Conservation (phyloP, 2,329 filamentous ascomycete species). For the Scedosporium apiospermum region DNA sequence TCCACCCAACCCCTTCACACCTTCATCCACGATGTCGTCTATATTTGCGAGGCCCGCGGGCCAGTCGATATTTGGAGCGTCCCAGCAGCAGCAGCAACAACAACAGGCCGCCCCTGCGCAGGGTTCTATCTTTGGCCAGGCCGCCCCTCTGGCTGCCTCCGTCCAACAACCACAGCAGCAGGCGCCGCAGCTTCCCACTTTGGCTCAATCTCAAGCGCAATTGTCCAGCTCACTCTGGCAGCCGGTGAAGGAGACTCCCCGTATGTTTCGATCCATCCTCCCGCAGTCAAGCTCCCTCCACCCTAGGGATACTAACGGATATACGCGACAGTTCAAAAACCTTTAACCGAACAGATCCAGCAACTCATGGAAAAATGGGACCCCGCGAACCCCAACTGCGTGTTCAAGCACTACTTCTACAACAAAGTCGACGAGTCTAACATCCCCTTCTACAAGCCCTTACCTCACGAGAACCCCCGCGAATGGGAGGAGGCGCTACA, state of each 20-base stretch:
- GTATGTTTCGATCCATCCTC: conserved; percentile 22
- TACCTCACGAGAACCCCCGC: conserved; percentile 59
- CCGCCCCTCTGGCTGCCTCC: conserved; percentile 13
- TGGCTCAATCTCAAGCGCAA: conserved; percentile 36
- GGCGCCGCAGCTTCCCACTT: conserved; percentile 29
- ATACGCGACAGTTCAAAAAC: conserved; percentile 46
- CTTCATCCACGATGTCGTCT: conserved; percentile 6
- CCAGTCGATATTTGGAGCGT: conserved; percentile 2
- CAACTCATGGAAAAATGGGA: conserved; percentile 67
- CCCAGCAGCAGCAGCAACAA: conserved; percentile 4
- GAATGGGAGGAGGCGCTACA: conserved; percentile 80
- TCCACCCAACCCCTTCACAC: background rate
- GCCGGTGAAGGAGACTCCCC: conserved; percentile 38
- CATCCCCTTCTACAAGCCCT: conserved; percentile 68
- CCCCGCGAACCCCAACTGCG: conserved; percentile 55
- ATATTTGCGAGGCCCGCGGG: conserved; percentile 6
- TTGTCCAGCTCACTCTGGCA: conserved; percentile 44
- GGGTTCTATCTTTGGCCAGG: conserved; percentile 18
- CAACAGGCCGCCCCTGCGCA: conserved; percentile 7
- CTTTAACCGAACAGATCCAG: conserved; percentile 64
- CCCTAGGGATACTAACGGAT: conserved; percentile 1
- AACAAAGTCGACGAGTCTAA: conserved; percentile 68
- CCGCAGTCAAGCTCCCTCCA: conserved; percentile 7
- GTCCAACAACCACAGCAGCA: conserved; percentile 33
- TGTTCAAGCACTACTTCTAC: conserved; percentile 80